Evolutionary conservation across 306 rosid genomes (phyloP).

Genomic region (Ochetophila trinervis): DNA sequence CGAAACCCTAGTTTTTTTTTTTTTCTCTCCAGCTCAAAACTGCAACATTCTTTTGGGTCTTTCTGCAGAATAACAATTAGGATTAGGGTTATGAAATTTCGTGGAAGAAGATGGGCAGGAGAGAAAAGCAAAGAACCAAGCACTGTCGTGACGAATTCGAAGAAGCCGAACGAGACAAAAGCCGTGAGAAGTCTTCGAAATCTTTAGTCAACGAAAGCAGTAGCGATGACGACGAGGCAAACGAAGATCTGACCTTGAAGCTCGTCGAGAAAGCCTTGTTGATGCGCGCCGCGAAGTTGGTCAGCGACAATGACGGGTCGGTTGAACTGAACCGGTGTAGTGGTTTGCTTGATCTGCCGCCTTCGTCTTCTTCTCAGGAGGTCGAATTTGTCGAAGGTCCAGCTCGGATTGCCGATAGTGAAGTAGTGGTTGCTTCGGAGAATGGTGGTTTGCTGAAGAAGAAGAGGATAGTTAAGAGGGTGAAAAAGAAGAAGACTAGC

Average conservation of each 20-base stretch:
- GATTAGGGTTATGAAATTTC: background rate
- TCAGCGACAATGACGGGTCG: slow-evolving; percentile 8
- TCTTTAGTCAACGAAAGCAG: slow-evolving; percentile 22
- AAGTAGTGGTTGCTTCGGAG: background rate
- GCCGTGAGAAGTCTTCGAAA: slow-evolving; percentile 13
- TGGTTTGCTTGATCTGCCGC: slow-evolving; percentile 10
- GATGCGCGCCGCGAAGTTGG: slow-evolving; percentile 41
- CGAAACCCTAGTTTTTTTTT: background rate
- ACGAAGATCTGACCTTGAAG: slow-evolving; percentile 69
- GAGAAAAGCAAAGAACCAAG: slow-evolving; percentile 40
- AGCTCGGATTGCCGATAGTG: background rate
- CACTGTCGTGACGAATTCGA: slow-evolving; percentile 27
- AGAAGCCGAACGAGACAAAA: slow-evolving; percentile 18
- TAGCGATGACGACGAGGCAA: slow-evolving; percentile 66
- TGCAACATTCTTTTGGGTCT: no score
- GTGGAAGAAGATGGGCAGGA: slow-evolving; percentile 39
- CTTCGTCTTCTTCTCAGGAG: slow-evolving; percentile 21
- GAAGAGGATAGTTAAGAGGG: slow-evolving; percentile 28
- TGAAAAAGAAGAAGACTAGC: slow-evolving; percentile 26
- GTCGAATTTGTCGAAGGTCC: background rate
- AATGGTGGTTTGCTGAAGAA: slow-evolving; percentile 15
- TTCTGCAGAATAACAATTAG: background rate
- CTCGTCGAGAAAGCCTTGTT: slow-evolving; percentile 55
- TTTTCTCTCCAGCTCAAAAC: background rate
- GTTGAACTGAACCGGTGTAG: background rate